Conservation (phyloP, 2,329 filamentous ascomycete species). For the Graphilbum fragrans region DNA sequence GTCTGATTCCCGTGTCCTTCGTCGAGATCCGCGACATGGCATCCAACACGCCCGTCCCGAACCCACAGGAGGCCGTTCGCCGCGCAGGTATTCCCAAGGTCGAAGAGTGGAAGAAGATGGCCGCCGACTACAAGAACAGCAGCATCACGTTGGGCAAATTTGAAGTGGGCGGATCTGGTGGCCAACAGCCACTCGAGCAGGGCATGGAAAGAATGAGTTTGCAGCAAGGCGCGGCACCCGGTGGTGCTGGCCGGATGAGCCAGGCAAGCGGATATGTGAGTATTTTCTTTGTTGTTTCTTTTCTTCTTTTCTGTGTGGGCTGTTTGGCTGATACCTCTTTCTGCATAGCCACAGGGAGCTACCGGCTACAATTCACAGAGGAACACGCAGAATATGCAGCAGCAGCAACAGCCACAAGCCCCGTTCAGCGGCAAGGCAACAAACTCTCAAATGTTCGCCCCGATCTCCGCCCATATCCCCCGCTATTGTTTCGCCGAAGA, state of each 20-base stretch:
- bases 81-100: conserved; percentile 86
- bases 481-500: conserved; percentile 93
- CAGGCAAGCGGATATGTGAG: conserved; percentile 39
- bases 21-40: conserved; percentile 94
- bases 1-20: conserved; percentile 90
- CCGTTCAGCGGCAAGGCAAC: conserved; percentile 14
- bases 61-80: conserved; percentile 74
- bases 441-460: conserved; percentile 50
- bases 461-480: conserved; percentile 74
- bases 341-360: conserved; percentile 21
- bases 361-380: conserved; percentile 18
- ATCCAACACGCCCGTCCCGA: conserved; percentile 67
- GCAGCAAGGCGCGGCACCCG: conserved; percentile 31
- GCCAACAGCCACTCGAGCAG: conserved; percentile 46
- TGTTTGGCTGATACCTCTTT: background rate
- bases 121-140: conserved; percentile 97
- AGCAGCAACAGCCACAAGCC: conserved; percentile 12
- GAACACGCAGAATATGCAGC: conserved; percentile 19
- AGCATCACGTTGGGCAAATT: conserved; percentile 94
- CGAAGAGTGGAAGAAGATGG: conserved; percentile 99
- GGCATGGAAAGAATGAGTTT: conserved; percentile 73
- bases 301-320: background rate
- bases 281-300: conserved; percentile 4
- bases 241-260: conserved; percentile 27
- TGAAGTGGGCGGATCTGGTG: conserved; percentile 39